phyloP scores from a whole-genome alignment of 139 green algal genomes.

The Deuterostichococcus epilithicus region DNA sequence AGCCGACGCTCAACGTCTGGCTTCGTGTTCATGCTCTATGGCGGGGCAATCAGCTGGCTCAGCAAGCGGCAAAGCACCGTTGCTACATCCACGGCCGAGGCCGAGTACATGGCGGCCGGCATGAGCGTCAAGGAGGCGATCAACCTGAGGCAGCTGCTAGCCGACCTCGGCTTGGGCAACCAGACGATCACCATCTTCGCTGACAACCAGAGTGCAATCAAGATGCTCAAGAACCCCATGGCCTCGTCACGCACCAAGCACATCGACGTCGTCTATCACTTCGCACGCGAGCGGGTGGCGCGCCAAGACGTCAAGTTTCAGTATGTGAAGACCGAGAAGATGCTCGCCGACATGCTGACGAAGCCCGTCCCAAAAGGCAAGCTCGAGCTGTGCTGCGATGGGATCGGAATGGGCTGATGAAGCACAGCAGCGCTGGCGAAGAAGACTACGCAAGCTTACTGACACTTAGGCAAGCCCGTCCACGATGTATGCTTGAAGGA shows the following conservation, averaged over 20 bases:
- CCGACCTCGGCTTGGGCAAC: constrained; percentile 16
- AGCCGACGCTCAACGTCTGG: constrained; percentile 35
- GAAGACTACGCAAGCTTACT: background rate
- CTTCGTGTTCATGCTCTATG: constrained; percentile 35
- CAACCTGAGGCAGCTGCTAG: constrained; percentile 33
- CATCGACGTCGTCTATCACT: constrained; percentile 38
- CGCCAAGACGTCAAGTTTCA: constrained; percentile 15
- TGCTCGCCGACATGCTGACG: constrained; percentile 28
- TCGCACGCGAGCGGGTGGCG: constrained; percentile 22
- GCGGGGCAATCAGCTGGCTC: constrained; percentile 40
- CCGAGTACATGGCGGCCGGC: constrained; percentile 50
- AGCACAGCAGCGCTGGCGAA: background rate
- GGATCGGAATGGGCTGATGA: constrained; percentile 16
- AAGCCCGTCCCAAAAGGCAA: constrained; percentile 25
- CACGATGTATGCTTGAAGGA: too few relatives aligned
- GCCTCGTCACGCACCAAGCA: constrained; percentile 30
- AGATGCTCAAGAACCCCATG: constrained; percentile 24
- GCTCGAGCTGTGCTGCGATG: constrained; percentile 2
- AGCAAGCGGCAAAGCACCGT: constrained; percentile 46
- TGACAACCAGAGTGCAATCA: constrained; percentile 42
- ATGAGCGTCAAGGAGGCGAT: constrained; percentile 34
- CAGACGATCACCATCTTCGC: background rate
- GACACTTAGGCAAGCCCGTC: too few relatives aligned
- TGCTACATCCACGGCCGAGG: constrained; percentile 42
- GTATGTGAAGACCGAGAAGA: constrained; percentile 15